phyloP scores from a whole-genome alignment of 768 basidiomycete genomes.

The Tricholoma bakamatsutake region DNA sequence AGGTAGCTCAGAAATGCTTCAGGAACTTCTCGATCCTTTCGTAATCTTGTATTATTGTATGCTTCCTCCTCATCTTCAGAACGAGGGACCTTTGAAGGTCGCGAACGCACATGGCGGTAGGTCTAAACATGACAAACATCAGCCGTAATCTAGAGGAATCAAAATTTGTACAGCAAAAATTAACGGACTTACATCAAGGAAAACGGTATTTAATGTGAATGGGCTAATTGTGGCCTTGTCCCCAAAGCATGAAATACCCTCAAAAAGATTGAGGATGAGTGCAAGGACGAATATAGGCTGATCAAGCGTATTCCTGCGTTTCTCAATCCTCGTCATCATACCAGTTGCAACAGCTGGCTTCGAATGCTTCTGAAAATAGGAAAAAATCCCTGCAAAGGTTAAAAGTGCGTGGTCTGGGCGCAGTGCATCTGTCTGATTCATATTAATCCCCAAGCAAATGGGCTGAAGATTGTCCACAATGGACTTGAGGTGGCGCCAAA shows the following conservation, averaged over 20 bases:
- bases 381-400: too few species aligned
- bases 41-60: neutral
- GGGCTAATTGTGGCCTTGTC: too few species aligned
- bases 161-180: conserved; percentile 1
- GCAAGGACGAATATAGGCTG: too few species aligned
- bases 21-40: too few species aligned
- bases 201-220: conserved; percentile 16
- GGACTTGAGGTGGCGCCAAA: conserved; percentile 14
- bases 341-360: conserved; percentile 14
- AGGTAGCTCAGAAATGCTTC: conserved; percentile 18
- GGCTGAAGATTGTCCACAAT: conserved; percentile 17
- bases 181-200: conserved; percentile 19
- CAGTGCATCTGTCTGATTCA: conserved; percentile 17
- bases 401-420: conserved; percentile 22
- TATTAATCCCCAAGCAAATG: too few species aligned
- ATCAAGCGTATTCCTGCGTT: too few species aligned
- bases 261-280: too few species aligned
- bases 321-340: too few species aligned
- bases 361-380: conserved; percentile 20
- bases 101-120: conserved; percentile 11
- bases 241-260: too few species aligned
- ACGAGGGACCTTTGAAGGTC: conserved; percentile 8
- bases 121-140: conserved; percentile 1
- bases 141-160: neutral
- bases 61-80: conserved; percentile 9